Evolutionary conservation across 164 flowering plant genomes (phyloP).

Genomic region (Vitis labrusca): DNA sequence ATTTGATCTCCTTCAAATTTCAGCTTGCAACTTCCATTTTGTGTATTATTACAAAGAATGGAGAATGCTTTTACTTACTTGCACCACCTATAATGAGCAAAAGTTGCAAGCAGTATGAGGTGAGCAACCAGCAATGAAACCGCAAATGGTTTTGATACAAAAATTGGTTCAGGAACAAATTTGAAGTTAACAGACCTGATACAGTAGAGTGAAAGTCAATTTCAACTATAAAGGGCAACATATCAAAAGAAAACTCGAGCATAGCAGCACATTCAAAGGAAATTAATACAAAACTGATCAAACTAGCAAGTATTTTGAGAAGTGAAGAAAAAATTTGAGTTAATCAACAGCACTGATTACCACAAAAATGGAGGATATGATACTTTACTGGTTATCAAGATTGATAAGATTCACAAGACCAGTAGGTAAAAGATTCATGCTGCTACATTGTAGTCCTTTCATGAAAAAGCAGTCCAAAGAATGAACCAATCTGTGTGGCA

Average conservation of each 20-base stretch:
- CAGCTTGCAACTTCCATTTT: background rate
- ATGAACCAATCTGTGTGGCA: background rate
- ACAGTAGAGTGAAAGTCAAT: background rate
- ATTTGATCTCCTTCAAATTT: background rate
- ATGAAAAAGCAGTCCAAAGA: background rate
- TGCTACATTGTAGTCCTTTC: background rate
- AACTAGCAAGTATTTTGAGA: no score
- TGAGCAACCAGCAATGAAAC: constrained; percentile 61
- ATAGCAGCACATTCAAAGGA: background rate
- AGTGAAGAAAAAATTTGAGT: no score
- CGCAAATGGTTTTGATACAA: constrained; percentile 81
- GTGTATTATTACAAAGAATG: background rate
- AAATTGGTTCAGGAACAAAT: constrained; percentile 77
- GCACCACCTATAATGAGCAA: constrained; percentile 92
- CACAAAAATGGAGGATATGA: no score
- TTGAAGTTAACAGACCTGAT: constrained; percentile 98
- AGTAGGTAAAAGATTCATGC: no score
- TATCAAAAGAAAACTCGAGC: background rate
- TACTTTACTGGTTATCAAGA: no score
- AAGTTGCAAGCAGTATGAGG: constrained; percentile 54
- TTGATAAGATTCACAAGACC: no score
- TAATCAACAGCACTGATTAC: no score
- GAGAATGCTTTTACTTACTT: constrained; percentile 48
- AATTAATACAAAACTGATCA: background rate
- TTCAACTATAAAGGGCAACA: background rate